Conservation (phyloP, 345 rosid species). For the Eucalyptus fibrosa region DNA sequence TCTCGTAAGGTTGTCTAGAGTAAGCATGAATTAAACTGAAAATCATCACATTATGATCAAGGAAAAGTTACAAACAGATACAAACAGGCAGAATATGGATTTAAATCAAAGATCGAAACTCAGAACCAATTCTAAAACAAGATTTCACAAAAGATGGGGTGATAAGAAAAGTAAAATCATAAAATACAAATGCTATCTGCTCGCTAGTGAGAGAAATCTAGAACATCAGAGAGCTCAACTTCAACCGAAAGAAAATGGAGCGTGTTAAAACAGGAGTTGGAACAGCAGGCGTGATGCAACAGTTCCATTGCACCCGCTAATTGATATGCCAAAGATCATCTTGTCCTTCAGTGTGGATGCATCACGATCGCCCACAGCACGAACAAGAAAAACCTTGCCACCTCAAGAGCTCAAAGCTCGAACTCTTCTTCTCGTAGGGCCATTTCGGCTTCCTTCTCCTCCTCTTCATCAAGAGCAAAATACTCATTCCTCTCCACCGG, state of each 20-base stretch:
- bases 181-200: not conserved
- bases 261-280: not conserved
- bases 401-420: slow-evolving; percentile 44
- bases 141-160: not conserved
- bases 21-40: not conserved
- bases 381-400: not conserved
- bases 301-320: not conserved
- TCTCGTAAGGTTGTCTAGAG: not conserved
- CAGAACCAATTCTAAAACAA: not conserved
- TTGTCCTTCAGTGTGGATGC: not conserved
- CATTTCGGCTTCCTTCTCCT: slow-evolving; percentile 81
- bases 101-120: not conserved
- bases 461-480: slow-evolving; percentile 78
- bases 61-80: not conserved
- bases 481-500: slow-evolving; percentile 83
- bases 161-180: not conserved
- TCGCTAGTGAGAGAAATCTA: not conserved
- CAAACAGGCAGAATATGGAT: not conserved
- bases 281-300: not conserved
- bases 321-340: not conserved
- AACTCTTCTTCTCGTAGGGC: slow-evolving; percentile 80
- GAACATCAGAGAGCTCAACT: not conserved
- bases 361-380: not conserved
- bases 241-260: not conserved
- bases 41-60: not conserved